Base-by-base conservation (phyloP, 805 yeast species). In the Hanseniaspora lindneri region DNA sequence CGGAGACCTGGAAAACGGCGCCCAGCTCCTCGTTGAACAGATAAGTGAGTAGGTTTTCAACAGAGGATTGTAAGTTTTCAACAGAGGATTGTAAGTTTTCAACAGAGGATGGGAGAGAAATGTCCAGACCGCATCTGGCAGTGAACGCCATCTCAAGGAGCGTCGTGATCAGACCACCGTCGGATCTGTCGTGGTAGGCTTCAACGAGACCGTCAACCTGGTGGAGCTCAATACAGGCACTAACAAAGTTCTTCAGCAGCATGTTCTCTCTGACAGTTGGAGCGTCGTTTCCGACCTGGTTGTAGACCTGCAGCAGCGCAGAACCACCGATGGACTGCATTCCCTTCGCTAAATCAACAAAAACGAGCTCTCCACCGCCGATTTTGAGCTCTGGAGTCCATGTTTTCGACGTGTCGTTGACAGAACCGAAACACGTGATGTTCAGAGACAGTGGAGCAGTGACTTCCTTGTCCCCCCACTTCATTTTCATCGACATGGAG, bases 401-500 rank as follows among this genome's bases (percentile, higher is more conserved):
- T 1, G 98, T 92, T 52, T 75, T 78, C 32, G 86, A 74, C 28
- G 96, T 88, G 63, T 88, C 73, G 39, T 68, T 68, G 42, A 92
- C 96, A 30, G 95, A 85, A 51, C 83, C 84, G 63, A 89, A 92
- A 0, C 97, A 92, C 20, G 98, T 88, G 56, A 89, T 74, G 41
- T 84, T 82, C 58, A 89, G 75, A 11, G 96, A 82, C 61, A 92
- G 70, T 41, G 99, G 99, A n/a, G 96, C 86, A 53, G 92, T 79
- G 37, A 92, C 97, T 65, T 86, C 95, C 58, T 81, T 84, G 47
- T 79, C 76, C 43, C 74, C 84, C 99, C 99, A 92, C 60, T 82
- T 80, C 97, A 92, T 92, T 70, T 87, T 86, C 98, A 92, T 89
- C 20, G 97, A 87, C 96, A 92, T 87, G 30, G 96, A 87, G 66